Conservation (phyloP, 2,329 filamentous ascomycete species). For the Magnaporthales sp. region DNA sequence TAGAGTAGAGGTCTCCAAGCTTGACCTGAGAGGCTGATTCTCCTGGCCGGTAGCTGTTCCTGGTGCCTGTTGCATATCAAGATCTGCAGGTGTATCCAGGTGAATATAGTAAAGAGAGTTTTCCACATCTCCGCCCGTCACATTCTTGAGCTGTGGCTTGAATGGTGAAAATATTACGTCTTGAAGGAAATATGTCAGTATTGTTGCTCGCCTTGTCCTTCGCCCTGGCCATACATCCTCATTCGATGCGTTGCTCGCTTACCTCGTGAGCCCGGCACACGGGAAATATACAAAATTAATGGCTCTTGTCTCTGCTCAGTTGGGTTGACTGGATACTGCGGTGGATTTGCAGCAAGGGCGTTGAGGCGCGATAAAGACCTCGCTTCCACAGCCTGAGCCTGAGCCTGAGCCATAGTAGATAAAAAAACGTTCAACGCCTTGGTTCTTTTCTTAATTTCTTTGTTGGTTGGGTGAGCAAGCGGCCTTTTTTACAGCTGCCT, state of each 20-base stretch:
- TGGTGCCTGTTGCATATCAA: slow-evolving; percentile 15
- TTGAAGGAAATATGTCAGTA: slow-evolving; percentile 22
- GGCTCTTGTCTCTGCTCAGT: slow-evolving; percentile 60
- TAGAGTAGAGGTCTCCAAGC: not conserved
- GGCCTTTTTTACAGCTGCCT: not conserved
- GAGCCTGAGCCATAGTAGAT: slow-evolving; percentile 41
- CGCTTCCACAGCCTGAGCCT: slow-evolving; percentile 77
- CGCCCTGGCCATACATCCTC: not conserved
- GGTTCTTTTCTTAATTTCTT: not conserved
- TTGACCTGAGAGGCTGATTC: slow-evolving; percentile 14
- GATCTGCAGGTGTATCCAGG: slow-evolving; percentile 55
- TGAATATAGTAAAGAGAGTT: slow-evolving; percentile 90
- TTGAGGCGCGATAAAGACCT: slow-evolving; percentile 75
- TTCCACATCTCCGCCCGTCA: slow-evolving; percentile 78
- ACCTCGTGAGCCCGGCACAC: slow-evolving; percentile 89
- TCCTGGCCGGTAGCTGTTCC: not conserved
- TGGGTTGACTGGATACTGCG: slow-evolving; percentile 73
- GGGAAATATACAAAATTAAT: slow-evolving; percentile 80
- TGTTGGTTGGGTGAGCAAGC: not conserved
- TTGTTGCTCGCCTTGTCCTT: not conserved
- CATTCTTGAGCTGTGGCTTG: slow-evolving; percentile 80
- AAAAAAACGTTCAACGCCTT: not conserved
- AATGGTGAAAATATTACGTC: slow-evolving; percentile 89
- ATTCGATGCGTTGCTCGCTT: slow-evolving; percentile 15
- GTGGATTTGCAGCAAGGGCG: slow-evolving; percentile 74